A percentile compares a stretch with the other conserved stretches of the same genome.
These are phyloP conservation scores for Acer saccharum DNA, from an alignment of 345 rosid species.

Conservation along the genomic window DNA sequence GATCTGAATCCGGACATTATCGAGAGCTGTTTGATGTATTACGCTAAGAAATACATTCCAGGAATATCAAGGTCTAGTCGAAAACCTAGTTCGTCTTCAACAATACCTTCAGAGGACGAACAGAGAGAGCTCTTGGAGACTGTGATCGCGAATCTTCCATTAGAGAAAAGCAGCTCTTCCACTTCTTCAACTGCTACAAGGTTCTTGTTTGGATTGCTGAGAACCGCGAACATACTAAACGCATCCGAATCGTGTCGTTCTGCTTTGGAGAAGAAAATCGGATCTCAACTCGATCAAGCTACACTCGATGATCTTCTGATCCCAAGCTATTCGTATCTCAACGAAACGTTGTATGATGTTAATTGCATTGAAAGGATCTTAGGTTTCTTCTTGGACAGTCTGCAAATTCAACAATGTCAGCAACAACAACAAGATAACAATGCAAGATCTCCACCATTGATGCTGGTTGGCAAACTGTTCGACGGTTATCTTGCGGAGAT, in stretches of 20 bases:
- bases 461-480: conserved; percentile 87
- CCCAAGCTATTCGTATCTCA: conserved; percentile 93
- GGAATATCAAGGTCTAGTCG: conserved; percentile 71
- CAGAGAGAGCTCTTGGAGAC: conserved; percentile 83
- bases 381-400: conserved; percentile 62
- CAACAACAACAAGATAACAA: conserved; percentile 28
- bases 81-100: conserved; percentile 50
- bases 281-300: conserved; percentile 78
- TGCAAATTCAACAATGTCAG: conserved; percentile 16
- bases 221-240: conserved; percentile 81
- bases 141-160: conserved; percentile 62
- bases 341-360: conserved; percentile 93
- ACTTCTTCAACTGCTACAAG: conserved; percentile 57
- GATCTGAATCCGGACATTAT: conserved; percentile 62
- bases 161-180: conserved; percentile 47
- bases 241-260: conserved; percentile 68
- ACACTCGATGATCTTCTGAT: conserved; percentile 87
- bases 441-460: conserved; percentile 50
- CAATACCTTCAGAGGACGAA: conserved; percentile 55
- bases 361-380: conserved; percentile 88
- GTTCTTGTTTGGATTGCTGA: conserved; percentile 68
- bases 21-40: conserved; percentile 79
- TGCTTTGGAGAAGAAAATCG: conserved; percentile 76
- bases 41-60: conserved; percentile 81
- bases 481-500: conserved; percentile 94